A percentile compares a stretch with the other conserved stretches of the same genome.
Conservation (phyloP, 306 rosid genomes). For the Castanea sativa region DNA sequence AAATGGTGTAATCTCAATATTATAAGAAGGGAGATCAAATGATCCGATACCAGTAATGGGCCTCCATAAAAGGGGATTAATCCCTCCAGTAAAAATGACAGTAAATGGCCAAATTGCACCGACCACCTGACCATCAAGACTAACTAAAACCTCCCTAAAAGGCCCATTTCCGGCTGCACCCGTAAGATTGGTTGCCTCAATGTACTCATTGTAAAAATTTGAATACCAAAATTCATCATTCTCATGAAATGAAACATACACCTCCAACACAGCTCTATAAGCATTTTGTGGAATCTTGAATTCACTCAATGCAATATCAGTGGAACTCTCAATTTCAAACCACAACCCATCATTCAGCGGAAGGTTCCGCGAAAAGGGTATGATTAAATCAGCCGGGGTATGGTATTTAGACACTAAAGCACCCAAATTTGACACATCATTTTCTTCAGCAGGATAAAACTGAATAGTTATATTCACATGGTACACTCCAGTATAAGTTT, state of each 20-base stretch:
- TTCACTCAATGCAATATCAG: conserved; percentile 44
- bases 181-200: conserved; percentile 55
- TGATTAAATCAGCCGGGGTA: conserved; percentile 73
- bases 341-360: conserved; percentile 79
- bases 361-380: conserved; percentile 67
- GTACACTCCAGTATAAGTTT: conserved; percentile 74
- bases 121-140: conserved; percentile 57
- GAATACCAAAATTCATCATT: conserved; percentile 85
- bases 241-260: conserved; percentile 90
- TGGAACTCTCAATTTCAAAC: conserved; percentile 60
- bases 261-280: conserved; percentile 86
- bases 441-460: conserved; percentile 54
- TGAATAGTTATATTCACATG: conserved; percentile 62
- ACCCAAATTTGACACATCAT: conserved; percentile 10
- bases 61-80: conserved; percentile 89
- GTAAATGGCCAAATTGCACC: conserved; percentile 91
- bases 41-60: conserved; percentile 89
- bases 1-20: conserved; percentile 82
- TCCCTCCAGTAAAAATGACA: conserved; percentile 85
- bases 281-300: conserved; percentile 66
- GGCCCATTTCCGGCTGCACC: conserved; percentile 71
- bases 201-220: conserved; percentile 64
- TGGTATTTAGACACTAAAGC: conserved; percentile 26
- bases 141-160: conserved; percentile 79
- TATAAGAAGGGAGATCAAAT: conserved; percentile 81